phyloP scores from a whole-genome alignment of 345 rosid genomes.

The Eucalyptus melliodora region DNA sequence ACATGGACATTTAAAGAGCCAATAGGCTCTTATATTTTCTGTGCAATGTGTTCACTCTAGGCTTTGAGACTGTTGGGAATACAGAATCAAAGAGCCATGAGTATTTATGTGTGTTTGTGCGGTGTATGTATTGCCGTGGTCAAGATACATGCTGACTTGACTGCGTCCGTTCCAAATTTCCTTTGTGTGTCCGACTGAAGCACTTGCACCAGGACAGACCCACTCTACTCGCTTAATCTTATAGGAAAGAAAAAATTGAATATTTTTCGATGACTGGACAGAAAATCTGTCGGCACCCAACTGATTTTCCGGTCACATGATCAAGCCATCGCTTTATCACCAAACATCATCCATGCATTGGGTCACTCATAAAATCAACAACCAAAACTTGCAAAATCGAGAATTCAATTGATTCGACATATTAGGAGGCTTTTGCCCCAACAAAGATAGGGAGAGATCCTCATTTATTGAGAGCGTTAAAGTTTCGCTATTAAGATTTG shows the following conservation, averaged over 20 bases:
- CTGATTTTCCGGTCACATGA: neutral
- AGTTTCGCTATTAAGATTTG: neutral
- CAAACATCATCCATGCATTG: neutral
- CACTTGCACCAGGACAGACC: neutral
- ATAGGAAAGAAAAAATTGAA: neutral
- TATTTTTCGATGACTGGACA: neutral
- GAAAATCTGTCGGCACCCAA: neutral
- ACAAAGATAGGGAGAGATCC: neutral
- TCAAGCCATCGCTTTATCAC: neutral
- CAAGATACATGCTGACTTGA: no score
- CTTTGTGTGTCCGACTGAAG: neutral
- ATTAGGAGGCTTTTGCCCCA: neutral
- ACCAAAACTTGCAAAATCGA: neutral
- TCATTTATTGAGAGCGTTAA: neutral
- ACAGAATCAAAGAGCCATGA: no score
- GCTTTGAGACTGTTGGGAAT: no score
- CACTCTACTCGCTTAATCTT: neutral
- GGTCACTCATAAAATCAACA: neutral
- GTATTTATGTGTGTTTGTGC: no score
- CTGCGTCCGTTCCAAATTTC: neutral
- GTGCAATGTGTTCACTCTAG: no score
- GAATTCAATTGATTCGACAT: neutral
- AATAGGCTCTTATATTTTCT: no score
- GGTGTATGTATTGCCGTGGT: no score
- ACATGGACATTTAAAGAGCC: no score